These are phyloP conservation scores for Crithidia mellificae DNA, from an alignment of 208 protist genomes.

Conservation along the genomic window DNA sequence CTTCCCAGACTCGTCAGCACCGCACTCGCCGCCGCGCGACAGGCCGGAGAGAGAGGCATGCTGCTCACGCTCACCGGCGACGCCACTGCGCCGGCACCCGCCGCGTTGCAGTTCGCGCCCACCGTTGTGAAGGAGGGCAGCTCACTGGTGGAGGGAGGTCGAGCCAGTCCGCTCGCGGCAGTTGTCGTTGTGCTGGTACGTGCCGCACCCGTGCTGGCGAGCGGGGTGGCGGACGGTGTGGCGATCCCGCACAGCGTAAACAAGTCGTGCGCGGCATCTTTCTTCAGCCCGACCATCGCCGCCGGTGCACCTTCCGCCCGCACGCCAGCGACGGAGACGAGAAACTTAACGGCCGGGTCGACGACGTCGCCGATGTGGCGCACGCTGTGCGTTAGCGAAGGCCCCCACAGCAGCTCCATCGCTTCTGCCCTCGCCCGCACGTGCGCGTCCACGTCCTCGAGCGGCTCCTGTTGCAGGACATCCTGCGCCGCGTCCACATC, in stretches of 20 bases:
- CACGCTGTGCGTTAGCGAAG: constrained; percentile 56
- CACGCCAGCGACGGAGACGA: constrained; percentile 49
- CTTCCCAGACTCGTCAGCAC: constrained; percentile 42
- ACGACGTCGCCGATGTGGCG: constrained; percentile 53
- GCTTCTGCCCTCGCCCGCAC: constrained; percentile 36
- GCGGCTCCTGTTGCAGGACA: constrained; percentile 12
- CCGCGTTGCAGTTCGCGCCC: neutral
- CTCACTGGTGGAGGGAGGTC: constrained; percentile 10
- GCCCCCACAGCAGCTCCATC: constrained; percentile 50
- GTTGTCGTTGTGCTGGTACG: neutral
- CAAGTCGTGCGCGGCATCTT: constrained; percentile 57
- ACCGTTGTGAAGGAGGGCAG: neutral
- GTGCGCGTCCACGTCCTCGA: constrained; percentile 21
- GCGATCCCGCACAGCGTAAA: constrained; percentile 35
- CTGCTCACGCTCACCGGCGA: constrained; percentile 24
- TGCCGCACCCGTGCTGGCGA: neutral
- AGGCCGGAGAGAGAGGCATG: constrained; percentile 6
- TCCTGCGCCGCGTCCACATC: constrained; percentile 18
- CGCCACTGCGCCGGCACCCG: constrained; percentile 6
- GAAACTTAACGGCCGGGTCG: constrained; percentile 46
- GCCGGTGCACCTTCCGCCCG: constrained; percentile 40
- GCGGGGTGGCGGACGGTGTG: constrained; percentile 2
- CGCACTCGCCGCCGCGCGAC: constrained; percentile 35
- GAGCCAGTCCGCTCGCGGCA: neutral
- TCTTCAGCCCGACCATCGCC: constrained; percentile 51